Evolutionary conservation across 2,329 filamentous ascomycete genomes (phyloP).

Genomic region (Pestalotiopsis sp.): DNA sequence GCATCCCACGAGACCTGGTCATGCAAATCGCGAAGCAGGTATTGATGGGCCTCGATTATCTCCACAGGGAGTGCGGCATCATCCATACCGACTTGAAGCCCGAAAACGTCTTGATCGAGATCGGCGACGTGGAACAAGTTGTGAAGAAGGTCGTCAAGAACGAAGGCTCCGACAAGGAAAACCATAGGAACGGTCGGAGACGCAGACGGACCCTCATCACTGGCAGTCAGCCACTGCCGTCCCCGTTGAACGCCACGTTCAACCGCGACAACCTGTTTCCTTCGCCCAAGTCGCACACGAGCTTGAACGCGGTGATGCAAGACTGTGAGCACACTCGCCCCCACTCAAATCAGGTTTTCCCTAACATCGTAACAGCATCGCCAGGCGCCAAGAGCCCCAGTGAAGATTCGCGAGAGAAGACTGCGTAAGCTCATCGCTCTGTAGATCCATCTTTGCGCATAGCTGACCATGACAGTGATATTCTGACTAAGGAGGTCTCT

Average conservation of each 20-base stretch:
- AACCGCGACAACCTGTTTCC: constrained; percentile 74
- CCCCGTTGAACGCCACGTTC: constrained; percentile 90
- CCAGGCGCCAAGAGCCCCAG: constrained; percentile 55
- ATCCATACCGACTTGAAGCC: constrained; percentile 98
- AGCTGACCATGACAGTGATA: constrained; percentile 60
- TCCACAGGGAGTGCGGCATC: constrained; percentile 97
- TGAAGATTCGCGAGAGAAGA: constrained; percentile 88
- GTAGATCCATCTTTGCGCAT: constrained; percentile 5
- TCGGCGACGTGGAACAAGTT: constrained; percentile 97
- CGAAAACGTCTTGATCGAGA: constrained; percentile 98
- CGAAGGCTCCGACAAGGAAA: constrained; percentile 75
- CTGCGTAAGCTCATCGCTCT: constrained; percentile 68
- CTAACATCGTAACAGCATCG: constrained; percentile 28
- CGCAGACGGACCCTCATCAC: constrained; percentile 93
- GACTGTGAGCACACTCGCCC: constrained; percentile 61
- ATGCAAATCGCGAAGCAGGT: constrained; percentile 99
- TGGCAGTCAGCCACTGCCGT: constrained; percentile 93
- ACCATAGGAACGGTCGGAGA: constrained; percentile 87
- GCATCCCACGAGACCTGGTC: constrained; percentile 93
- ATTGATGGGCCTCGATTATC: constrained; percentile 89
- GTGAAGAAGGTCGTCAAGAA: constrained; percentile 95
- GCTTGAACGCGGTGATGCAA: constrained; percentile 82
- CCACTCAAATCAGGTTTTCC: constrained; percentile 20
- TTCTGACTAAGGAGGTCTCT: constrained; percentile 90
- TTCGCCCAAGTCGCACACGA: constrained; percentile 67